phyloP scores from a whole-genome alignment of 2,329 filamentous ascomycete genomes.

The Penicillium sp. region DNA sequence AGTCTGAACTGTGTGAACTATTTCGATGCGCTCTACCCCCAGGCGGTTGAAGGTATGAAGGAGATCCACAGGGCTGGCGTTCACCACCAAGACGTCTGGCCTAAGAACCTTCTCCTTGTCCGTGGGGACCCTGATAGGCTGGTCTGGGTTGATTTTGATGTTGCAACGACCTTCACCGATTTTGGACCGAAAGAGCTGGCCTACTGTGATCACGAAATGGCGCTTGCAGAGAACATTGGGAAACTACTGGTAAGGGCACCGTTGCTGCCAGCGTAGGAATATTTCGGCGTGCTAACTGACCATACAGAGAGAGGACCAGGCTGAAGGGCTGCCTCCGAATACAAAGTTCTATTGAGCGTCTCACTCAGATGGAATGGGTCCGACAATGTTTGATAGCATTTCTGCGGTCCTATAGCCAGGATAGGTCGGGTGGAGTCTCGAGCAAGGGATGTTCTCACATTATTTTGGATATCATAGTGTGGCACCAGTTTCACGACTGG shows the following conservation, averaged over 20 bases:
- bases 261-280: neutral
- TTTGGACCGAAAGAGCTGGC: conserved; percentile 7
- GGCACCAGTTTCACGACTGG: too few relatives aligned
- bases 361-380: too few relatives aligned
- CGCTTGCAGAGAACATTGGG: conserved; percentile 16
- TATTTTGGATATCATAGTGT: too few relatives aligned
- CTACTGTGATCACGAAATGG: conserved; percentile 15
- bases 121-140: conserved; percentile 16
- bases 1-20: conserved; percentile 22
- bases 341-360: conserved; percentile 22
- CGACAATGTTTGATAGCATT: too few relatives aligned
- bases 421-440: too few relatives aligned
- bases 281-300: conserved; percentile 7
- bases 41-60: conserved; percentile 21
- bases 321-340: conserved; percentile 19
- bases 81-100: conserved; percentile 21
- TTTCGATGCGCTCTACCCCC: conserved; percentile 12
- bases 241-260: conserved; percentile 10
- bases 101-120: conserved; percentile 20
- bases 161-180: conserved; percentile 21
- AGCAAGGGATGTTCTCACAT: too few relatives aligned
- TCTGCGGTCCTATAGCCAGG: too few relatives aligned
- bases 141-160: conserved; percentile 28
- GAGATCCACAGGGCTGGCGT: conserved; percentile 19
- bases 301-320: conserved; percentile 20